Base-by-base conservation (phyloP, 2,329 filamentous ascomycete genomes). In the Apiospora pterosperma region DNA sequence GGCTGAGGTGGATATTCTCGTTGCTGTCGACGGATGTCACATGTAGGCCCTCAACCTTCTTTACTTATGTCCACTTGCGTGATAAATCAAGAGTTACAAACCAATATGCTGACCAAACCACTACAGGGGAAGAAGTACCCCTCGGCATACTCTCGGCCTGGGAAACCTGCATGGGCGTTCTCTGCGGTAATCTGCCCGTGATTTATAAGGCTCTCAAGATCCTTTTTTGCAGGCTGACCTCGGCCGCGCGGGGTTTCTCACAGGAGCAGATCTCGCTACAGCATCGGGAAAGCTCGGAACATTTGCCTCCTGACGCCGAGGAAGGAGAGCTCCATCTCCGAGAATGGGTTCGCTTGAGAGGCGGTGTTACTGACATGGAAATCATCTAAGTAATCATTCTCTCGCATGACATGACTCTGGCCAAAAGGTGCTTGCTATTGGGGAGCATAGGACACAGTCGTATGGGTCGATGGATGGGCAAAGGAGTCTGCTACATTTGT, bases 151-250 rank as follows among this genome's bases (percentile, higher is more conserved):
- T 73, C 10, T 73, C 72, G 2, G 71, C 69, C 36, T 70, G 68
- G 65, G 72, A 73, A 48, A 68, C 71, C 3, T 73, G 71, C 39
- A 70, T 69, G 21, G 69, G 67, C 11, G 73, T 73, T 41, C 65
- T 73, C 16, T 71, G 71, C 36, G 72, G 71, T 6, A 73, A 73
- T 64, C 59, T 73, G 11, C 72, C 72, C 4, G 59, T 73, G 11
- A 64, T 73, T 3, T 73, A 73, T 55, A 39, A 19, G 36, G 36
- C 58, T 19, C 36, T 61, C 4, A 61, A 41, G 36, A 23, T 23
- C 14, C 6, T 41, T 16, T 31, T 31, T 6, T 8, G 4, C 8
- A 34, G 3, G 4, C 8, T 21, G 14, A 4, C n/a, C 48, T 11
- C 48, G 6, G 7, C 12, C 8, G 16, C 28, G 11, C 48, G 28